phyloP scores from a whole-genome alignment of 2,329 filamentous ascomycete species.

The Raffaelea deltoideospora region DNA sequence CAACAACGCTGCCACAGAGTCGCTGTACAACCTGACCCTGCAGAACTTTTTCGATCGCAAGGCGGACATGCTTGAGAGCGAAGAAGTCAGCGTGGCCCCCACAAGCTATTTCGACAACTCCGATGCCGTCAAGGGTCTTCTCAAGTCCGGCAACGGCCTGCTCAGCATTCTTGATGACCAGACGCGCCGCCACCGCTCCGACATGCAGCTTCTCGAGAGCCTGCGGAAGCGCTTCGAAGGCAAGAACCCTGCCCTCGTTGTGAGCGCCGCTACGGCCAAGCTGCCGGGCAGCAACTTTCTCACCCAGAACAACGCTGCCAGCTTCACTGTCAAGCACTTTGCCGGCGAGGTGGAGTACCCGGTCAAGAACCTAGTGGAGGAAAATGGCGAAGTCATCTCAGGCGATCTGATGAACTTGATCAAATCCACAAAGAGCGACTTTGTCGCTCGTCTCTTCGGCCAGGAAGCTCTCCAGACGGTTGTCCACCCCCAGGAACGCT shows the following conservation, averaged over 20 bases:
- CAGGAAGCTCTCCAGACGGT: slow-evolving; percentile 88
- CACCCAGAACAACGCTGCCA: slow-evolving; percentile 63
- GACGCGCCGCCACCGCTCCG: slow-evolving; percentile 73
- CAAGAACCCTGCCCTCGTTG: slow-evolving; percentile 81
- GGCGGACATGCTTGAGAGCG: slow-evolving; percentile 82
- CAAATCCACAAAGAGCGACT: slow-evolving; percentile 73
- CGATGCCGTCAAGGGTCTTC: slow-evolving; percentile 77
- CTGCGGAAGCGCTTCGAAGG: slow-evolving; percentile 84
- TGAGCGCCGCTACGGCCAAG: slow-evolving; percentile 58
- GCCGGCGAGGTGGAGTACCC: slow-evolving; percentile 94
- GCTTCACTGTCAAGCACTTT: slow-evolving; percentile 88
- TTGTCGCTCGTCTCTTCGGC: slow-evolving; percentile 83
- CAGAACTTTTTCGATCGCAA: slow-evolving; percentile 95
- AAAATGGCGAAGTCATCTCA: slow-evolving; percentile 91
- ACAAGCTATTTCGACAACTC: slow-evolving; percentile 98
- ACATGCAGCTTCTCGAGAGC: slow-evolving; percentile 81
- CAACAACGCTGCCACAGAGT: slow-evolving; percentile 86
- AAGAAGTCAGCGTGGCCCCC: slow-evolving; percentile 78
- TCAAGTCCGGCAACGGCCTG: slow-evolving; percentile 86
- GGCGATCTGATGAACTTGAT: slow-evolving; percentile 93
- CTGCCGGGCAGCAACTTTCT: slow-evolving; percentile 81
- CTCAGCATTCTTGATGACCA: slow-evolving; percentile 94
- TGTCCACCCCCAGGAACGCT: slow-evolving; percentile 80
- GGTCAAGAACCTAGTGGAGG: slow-evolving; percentile 73
- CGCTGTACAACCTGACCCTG: slow-evolving; percentile 80